Evolutionary conservation across 805 yeast species (phyloP).

Genomic region (Metschnikowia arizonensis): DNA sequence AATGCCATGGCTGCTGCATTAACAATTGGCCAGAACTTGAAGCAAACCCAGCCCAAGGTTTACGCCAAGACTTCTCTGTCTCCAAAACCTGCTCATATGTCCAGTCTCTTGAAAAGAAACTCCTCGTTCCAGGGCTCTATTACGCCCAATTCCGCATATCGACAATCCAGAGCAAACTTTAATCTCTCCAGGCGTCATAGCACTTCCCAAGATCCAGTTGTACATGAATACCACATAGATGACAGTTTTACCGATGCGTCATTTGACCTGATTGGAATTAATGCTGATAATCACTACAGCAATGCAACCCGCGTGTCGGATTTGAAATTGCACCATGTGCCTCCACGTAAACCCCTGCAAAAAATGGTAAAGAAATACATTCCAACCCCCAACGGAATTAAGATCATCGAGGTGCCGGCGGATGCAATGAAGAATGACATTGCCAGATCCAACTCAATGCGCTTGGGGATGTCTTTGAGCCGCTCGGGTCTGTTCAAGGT

Average conservation of each 20-base stretch:
- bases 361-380: constrained; percentile 63
- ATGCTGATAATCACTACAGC: constrained; percentile 20
- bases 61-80: constrained; percentile 13
- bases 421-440: constrained; percentile 37
- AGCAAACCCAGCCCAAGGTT: constrained; percentile 17
- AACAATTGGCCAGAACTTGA: constrained; percentile 36
- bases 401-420: constrained; percentile 64
- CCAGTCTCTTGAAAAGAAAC: constrained; percentile 17
- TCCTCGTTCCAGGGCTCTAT: constrained; percentile 12
- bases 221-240: constrained; percentile 22
- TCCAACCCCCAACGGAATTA: constrained; percentile 70
- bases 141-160: constrained; percentile 9
- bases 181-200: constrained; percentile 11
- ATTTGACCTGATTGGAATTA: constrained; percentile 26
- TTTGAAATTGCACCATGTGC: constrained; percentile 26
- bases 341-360: constrained; percentile 14
- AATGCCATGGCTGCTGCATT: constrained; percentile 44
- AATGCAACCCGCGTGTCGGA: constrained; percentile 35
- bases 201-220: background rate
- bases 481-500: constrained; percentile 20
- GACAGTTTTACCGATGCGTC: constrained; percentile 31
- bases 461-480: constrained; percentile 27
- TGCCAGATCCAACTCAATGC: constrained; percentile 37
- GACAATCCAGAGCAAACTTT: constrained; percentile 10
- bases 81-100: constrained; percentile 17